Evolutionary conservation across 139 green algal species (phyloP), one percentile per base, ranked within the genome.

Genomic region (Chlamydomonas sphaeroides): DNA sequence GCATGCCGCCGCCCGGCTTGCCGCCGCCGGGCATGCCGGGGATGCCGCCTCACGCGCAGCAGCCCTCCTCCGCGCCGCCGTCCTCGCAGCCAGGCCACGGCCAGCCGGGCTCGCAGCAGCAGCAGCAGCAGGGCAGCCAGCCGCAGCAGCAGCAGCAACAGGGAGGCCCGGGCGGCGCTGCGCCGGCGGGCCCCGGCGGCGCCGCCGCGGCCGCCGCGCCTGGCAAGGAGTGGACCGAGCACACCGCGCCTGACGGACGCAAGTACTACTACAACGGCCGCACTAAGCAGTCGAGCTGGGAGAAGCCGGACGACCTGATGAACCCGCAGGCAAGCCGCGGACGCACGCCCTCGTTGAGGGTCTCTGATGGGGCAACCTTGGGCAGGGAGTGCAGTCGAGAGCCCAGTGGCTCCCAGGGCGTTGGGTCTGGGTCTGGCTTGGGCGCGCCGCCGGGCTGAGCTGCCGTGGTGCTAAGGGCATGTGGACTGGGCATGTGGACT

Each of bases 211-310:
- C 25, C 33, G 30, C 38, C 41, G 51, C 49, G 3, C 38, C 36
- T 39, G 53, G 81, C 63, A 89, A 91, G 72, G 93, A 94, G 2
- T 99, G 96, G 96, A 95, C 90, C 0, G 96, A 98, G 85, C 96
- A 99, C 84, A 94, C 78, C 0, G 92, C 94, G 15, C 95, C 95
- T 0, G 93, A 96, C 65, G 96, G 96, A 0, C 90, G 96, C 56
- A 97, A 92, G 86, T 99, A 99, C 80, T 99, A 95, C 85, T 98
- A 94, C 91, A 99, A 99, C 90, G 76, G 65, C 39, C 59, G 85
- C 15, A 97, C 93, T 3, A 92, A 92, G 82, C 84, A 93, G 86
- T 96, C 91, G 1, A 90, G 69, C 32, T 99, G 96, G 96, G 90
- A 95, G 41, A 98, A 98, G 83, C 97, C 97, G 18, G 83, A 86